phyloP scores from a whole-genome alignment of 108 stramenopile genomes.

The Epithemia pelagica region DNA sequence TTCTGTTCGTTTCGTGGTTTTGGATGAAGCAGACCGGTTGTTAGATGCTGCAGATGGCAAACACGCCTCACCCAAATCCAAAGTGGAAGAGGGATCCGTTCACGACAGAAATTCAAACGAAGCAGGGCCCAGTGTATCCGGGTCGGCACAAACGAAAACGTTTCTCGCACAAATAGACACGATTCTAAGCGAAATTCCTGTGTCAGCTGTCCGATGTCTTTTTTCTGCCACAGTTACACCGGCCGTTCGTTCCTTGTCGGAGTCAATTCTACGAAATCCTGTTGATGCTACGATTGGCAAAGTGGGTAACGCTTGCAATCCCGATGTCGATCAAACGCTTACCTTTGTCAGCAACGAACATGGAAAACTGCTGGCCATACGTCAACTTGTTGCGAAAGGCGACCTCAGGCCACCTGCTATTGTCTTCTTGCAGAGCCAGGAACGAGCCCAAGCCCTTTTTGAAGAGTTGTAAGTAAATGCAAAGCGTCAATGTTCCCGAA shows the following conservation, averaged over 20 bases:
- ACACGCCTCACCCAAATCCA: neutral
- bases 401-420: slow-evolving; percentile 73
- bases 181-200: slow-evolving; percentile 69
- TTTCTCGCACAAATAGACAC: slow-evolving; percentile 93
- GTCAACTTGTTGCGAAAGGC: slow-evolving; percentile 73
- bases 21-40: slow-evolving; percentile 97
- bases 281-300: slow-evolving; percentile 69
- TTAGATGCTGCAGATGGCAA: slow-evolving; percentile 74
- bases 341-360: slow-evolving; percentile 97
- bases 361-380: slow-evolving; percentile 93
- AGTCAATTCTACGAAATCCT: slow-evolving; percentile 88
- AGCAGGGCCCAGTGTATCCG: slow-evolving; percentile 23
- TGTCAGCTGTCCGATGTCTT: slow-evolving; percentile 79
- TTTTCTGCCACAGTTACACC: slow-evolving; percentile 95
- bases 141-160: slow-evolving; percentile 62
- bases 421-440: slow-evolving; percentile 92
- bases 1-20: slow-evolving; percentile 76
- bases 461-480: slow-evolving; percentile 58
- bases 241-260: slow-evolving; percentile 77
- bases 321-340: slow-evolving; percentile 82
- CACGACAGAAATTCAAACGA: neutral
- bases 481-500: neutral
- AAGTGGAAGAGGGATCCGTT: neutral
- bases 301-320: slow-evolving; percentile 60
- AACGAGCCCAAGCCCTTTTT: slow-evolving; percentile 93